These are phyloP conservation scores for Cardamine occulta DNA, from an alignment of 345 rosid species.

Conservation along the genomic window DNA sequence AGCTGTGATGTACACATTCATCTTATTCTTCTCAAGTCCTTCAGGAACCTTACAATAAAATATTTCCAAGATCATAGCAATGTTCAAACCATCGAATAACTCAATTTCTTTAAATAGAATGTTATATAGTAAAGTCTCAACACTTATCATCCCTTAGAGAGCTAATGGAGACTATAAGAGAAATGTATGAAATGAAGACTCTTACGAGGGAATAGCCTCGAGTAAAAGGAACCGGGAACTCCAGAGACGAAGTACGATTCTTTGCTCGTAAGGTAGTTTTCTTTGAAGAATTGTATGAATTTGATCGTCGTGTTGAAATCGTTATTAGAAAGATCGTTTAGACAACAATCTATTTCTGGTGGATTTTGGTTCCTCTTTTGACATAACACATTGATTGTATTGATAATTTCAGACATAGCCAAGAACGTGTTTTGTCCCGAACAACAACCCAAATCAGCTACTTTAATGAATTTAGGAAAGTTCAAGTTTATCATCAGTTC, in stretches of 20 bases:
- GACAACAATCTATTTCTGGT: conserved; percentile 45
- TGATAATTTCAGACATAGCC: conserved; percentile 31
- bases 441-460: conserved; percentile 58
- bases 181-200: conserved; percentile 47
- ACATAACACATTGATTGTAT: conserved; percentile 22
- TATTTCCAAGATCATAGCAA: conserved; percentile 8
- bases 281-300: conserved; percentile 28
- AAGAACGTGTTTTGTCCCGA: conserved; percentile 55
- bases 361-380: background rate
- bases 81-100: background rate
- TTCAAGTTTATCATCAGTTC: conserved; percentile 24
- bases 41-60: conserved; percentile 38
- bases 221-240: conserved; percentile 58
- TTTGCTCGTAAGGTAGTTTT: background rate
- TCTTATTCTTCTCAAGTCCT: conserved; percentile 37
- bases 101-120: background rate
- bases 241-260: conserved; percentile 44
- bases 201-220: conserved; percentile 50
- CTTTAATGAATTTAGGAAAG: conserved; percentile 34
- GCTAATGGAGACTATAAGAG: conserved; percentile 51
- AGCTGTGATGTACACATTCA: conserved; percentile 35
- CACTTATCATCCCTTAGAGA: conserved; percentile 42
- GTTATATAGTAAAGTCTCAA: background rate
- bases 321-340: conserved; percentile 55
- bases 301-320: conserved; percentile 51